Base-by-base conservation (phyloP, 2,329 filamentous ascomycete genomes). In the Incumbomyces lentus region DNA sequence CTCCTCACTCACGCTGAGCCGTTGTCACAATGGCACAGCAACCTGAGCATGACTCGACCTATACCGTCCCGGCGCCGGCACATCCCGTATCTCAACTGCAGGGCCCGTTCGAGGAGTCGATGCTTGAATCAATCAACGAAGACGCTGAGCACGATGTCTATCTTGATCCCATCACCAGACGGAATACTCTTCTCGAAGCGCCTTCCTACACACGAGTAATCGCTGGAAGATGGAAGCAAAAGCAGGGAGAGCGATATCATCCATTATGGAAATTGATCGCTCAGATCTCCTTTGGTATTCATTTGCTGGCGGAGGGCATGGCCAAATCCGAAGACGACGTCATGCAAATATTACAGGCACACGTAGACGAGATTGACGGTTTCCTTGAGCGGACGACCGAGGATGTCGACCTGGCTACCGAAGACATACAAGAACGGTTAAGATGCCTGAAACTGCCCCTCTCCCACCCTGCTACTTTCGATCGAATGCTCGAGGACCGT, bases 341-440 rank as follows among this genome's bases (percentile, higher is more conserved):
- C 11, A 82, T 95, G 52, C 81, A 76, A 53, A 96, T 96, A 44
- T 72, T 96, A 47, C 87, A 95, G 60, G 81, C 79, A 12, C 90
- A 96, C 63, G 92, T 96, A 50, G 86, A 95, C 60, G 90, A 96
- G 64, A 79, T 96, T 26, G 92, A 96, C 64, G 82, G 84, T 58
- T 95, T 95, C 59, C 70, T 96, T 30, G 86, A 94, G 63, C 79
- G 84, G 14, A 84, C 86, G 1, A 78, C 86, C 36, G 88, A 94
- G 57, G 90, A 95, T 61, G 80, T 95, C 43, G 76, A 84, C 38
- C 70, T 88, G 44, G 86, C 88, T 3, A 76, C 81, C 37, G 72
- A 79, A 50, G 92, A 96, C 61, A 80, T 96, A 52, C 76, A 78
- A 46, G 84, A 86, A 52, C 80, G 90, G 18, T 81, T 93, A 51